These are phyloP conservation scores for Scheffersomyces coipomensis DNA, from an alignment of 805 yeast genomes.

Conservation along the genomic window DNA sequence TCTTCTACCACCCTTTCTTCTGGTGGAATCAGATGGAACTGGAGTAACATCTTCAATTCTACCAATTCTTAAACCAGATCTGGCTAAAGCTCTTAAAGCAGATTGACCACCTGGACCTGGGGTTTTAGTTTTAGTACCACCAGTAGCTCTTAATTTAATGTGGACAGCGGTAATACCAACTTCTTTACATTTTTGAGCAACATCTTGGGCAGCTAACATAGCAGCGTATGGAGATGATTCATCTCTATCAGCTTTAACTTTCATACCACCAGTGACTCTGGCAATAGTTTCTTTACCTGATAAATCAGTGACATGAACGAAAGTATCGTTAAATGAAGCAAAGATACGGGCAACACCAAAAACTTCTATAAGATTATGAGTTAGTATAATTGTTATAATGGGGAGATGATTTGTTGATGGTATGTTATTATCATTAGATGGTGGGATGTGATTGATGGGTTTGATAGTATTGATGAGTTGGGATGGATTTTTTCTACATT, in stretches of 20 bases:
- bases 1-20: slow-evolving; percentile 99
- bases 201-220: slow-evolving; percentile 99
- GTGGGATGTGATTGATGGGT: too few species aligned
- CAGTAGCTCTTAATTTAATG: slow-evolving; percentile 99
- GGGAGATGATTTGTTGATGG: too few species aligned
- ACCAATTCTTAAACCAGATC: slow-evolving; percentile 99
- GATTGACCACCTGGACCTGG: slow-evolving; percentile 99
- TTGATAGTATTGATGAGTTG: too few species aligned
- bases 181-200: slow-evolving; percentile 98
- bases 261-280: slow-evolving; percentile 99
- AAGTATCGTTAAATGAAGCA: slow-evolving; percentile 99
- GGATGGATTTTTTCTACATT: too few species aligned
- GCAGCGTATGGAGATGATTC: slow-evolving; percentile 99
- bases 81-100: slow-evolving; percentile 98
- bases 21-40: slow-evolving; percentile 99
- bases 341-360: slow-evolving; percentile 99
- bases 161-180: slow-evolving; percentile 99
- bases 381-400: neutral
- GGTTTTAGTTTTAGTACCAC: slow-evolving; percentile 99
- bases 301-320: slow-evolving; percentile 98
- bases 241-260: slow-evolving; percentile 99
- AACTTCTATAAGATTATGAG: slow-evolving; percentile 46
- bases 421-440: too few species aligned
- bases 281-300: slow-evolving; percentile 99
- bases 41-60: slow-evolving; percentile 99